A percentile compares a stretch with the other conserved stretches of the same genome.
Conservation (phyloP, 352 stramenopile genomes). For the Stramenopiles sp. region DNA sequence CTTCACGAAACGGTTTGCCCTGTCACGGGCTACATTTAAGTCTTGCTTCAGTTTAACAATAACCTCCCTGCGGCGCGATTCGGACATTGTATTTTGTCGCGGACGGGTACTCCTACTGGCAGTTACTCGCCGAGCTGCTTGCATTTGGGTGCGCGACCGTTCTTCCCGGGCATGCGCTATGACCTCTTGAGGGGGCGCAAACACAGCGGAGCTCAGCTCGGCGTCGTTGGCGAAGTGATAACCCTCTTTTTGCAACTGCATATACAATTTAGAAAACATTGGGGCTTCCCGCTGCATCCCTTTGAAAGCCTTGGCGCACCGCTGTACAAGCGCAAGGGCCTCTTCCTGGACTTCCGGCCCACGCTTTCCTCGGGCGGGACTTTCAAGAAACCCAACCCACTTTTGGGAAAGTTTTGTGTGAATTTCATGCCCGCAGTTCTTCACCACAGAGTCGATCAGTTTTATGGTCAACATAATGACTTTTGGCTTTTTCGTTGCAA, state of each 20-base stretch:
- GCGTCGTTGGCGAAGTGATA: neutral
- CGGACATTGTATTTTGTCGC: neutral
- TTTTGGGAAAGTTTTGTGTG: neutral
- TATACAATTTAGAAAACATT: slow-evolving; percentile 1
- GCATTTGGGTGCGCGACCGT: neutral
- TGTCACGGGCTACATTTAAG: neutral
- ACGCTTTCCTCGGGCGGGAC: neutral
- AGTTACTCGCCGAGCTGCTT: neutral
- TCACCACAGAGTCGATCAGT: neutral
- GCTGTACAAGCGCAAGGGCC: neutral
- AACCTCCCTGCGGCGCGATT: neutral
- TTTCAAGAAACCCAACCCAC: neutral
- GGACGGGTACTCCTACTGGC: neutral
- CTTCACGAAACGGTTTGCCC: neutral
- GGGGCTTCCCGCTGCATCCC: neutral
- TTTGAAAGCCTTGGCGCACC: neutral
- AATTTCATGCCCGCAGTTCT: neutral
- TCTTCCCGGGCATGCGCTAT: neutral
- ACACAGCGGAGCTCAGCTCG: neutral
- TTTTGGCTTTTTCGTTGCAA: neutral
- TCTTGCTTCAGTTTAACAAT: neutral
- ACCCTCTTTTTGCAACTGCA: neutral
- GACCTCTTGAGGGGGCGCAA: neutral
- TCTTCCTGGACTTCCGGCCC: neutral
- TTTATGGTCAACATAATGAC: neutral